Conservation (phyloP, 2,329 filamentous ascomycete species). For the Aaosphaeria pasadenensis region DNA sequence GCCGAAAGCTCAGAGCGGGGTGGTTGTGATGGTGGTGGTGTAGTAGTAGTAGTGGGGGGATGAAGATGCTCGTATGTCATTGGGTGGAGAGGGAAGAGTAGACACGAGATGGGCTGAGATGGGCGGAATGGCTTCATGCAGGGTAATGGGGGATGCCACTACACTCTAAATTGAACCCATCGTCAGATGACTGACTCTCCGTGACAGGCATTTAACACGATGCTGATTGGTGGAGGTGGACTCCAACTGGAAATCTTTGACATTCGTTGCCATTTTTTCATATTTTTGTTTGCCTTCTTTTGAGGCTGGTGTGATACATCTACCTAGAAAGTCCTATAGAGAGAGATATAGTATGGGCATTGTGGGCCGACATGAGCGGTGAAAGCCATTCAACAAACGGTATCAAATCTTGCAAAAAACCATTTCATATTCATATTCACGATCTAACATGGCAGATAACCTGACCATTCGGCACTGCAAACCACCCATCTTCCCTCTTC, state of each 20-base stretch:
- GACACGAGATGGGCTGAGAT: too few relatives aligned
- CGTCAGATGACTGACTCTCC: neutral
- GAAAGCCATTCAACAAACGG: neutral
- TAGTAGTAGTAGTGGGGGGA: conserved; percentile 18
- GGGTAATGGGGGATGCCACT: neutral
- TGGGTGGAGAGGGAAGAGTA: neutral
- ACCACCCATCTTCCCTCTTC: conserved; percentile 41
- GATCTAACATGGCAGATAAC: conserved; percentile 30
- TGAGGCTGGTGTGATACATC: too few relatives aligned
- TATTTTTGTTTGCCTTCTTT: too few relatives aligned
- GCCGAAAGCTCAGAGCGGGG: neutral
- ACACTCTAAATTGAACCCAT: neutral
- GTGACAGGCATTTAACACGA: too few relatives aligned
- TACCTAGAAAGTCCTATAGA: neutral
- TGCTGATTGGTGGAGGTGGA: too few relatives aligned
- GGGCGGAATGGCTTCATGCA: neutral
- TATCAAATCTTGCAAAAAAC: neutral
- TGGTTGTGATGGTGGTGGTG: conserved; percentile 1
- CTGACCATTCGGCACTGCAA: conserved; percentile 43
- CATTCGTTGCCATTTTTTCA: too few relatives aligned
- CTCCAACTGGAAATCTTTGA: too few relatives aligned
- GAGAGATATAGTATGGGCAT: neutral
- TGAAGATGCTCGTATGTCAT: conserved; percentile 35
- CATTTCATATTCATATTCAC: neutral
- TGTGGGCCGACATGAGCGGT: neutral